Percentiles rank a stretch among this genome's conserved stretches.
These are phyloP conservation scores for Wickerhamomyces sydowiorum DNA, from an alignment of 805 yeast genomes.

Conservation along the genomic window DNA sequence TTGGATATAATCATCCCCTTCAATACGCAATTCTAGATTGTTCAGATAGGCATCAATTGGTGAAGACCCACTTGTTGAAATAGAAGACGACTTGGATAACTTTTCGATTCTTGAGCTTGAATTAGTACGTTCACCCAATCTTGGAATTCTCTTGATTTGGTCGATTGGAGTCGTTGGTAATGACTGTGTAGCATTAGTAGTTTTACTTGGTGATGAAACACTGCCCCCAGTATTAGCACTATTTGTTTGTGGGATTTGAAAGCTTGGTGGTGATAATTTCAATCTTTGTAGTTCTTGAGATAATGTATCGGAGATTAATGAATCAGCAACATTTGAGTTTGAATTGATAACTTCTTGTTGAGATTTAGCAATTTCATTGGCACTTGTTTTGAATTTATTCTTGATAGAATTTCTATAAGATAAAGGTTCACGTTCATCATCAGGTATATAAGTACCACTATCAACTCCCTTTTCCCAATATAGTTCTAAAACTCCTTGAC, in stretches of 20 bases:
- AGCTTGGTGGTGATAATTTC: slow-evolving; percentile 44
- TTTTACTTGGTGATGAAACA: too few relatives aligned
- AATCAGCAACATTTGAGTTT: too few relatives aligned
- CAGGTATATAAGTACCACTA: slow-evolving; percentile 85
- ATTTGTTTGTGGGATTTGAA: slow-evolving; percentile 23
- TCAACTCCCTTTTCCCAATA: slow-evolving; percentile 94
- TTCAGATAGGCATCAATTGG: slow-evolving; percentile 53
- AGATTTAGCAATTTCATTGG: slow-evolving; percentile 62
- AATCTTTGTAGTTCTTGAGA: slow-evolving; percentile 42
- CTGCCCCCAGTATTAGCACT: not conserved
- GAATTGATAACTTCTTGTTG: slow-evolving; percentile 25
- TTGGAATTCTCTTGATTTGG: not conserved
- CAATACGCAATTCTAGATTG: slow-evolving; percentile 51
- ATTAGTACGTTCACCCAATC: not conserved
- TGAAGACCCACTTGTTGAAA: slow-evolving; percentile 14
- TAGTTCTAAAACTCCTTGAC: slow-evolving; percentile 61
- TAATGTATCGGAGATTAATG: slow-evolving; percentile 32
- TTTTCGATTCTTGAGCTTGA: slow-evolving; percentile 1
- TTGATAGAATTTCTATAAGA: slow-evolving; percentile 75
- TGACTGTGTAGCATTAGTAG: slow-evolving; percentile 15
- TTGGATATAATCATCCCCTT: slow-evolving; percentile 64
- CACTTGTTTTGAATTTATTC: slow-evolving; percentile 68
- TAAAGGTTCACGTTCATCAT: slow-evolving; percentile 76
- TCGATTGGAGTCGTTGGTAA: slow-evolving; percentile 2
- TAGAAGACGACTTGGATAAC: not conserved